phyloP scores from a whole-genome alignment of 768 basidiomycete genomes.

The Russula sp. region DNA sequence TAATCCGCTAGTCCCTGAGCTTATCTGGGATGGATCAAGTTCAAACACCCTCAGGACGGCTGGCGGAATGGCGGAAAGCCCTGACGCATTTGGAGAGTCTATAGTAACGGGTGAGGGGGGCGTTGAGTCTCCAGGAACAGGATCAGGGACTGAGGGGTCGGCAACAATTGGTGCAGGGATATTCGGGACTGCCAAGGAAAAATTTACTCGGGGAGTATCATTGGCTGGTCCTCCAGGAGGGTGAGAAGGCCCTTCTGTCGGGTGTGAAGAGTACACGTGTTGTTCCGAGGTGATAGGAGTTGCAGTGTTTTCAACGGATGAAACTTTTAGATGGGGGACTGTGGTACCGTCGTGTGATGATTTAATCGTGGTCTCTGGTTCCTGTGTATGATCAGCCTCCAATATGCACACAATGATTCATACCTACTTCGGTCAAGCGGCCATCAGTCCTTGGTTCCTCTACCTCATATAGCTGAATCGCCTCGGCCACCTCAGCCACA shows the following conservation, averaged over 20 bases:
- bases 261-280: neutral
- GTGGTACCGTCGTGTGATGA: neutral
- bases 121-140: conserved; percentile 7
- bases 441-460: conserved; percentile 11
- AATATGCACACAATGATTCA: neutral
- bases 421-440: conserved; percentile 7
- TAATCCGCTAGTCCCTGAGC: conserved; percentile 13
- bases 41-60: conserved; percentile 3
- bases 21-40: neutral
- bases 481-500: neutral
- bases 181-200: neutral
- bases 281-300: neutral
- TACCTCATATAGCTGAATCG: conserved; percentile 8
- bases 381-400: neutral
- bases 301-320: neutral
- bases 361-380: neutral
- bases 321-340: neutral
- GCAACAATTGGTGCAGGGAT: conserved; percentile 21
- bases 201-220: neutral
- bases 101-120: neutral
- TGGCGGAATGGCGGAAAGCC: conserved; percentile 5
- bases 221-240: neutral
- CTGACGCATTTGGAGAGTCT: neutral
- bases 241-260: neutral
- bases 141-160: conserved; percentile 22